Evolutionary conservation across 2,329 filamentous ascomycete species (phyloP), one percentile per base, ranked within the genome.

Genomic region (Mollisiaceae sp.): DNA sequence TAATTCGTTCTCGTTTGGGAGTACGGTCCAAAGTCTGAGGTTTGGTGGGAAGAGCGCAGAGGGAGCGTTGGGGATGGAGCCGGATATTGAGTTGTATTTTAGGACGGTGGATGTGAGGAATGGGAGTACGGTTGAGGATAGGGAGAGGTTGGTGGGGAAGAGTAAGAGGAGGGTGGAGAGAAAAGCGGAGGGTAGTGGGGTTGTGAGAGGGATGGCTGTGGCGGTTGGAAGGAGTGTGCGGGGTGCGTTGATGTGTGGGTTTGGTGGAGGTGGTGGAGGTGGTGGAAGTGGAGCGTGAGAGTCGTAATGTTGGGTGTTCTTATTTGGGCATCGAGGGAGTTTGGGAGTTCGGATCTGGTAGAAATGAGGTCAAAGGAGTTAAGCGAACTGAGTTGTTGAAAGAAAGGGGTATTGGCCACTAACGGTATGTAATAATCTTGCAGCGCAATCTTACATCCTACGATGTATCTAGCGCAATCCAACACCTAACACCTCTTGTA

Each of bases 101-200:
- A 80, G 88, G 36, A 79, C 84, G 43, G 83, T 89, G 38, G 73
- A 75, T 24, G 84, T 84, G 8, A 75, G 78, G 3, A 88, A 89
- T 74, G 81, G 82, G 60, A 83, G 80, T 1, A 73, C 87, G 18
- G 72, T 81, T 12, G 73, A 74, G 20, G 85, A 88, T 74, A 68
- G 78, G 18, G 79, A 82, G 73, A 78, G 73, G 47, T 65, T 79
- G 50, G 72, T 69, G 36, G 76, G 70, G 38, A 47, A 58, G 55
- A 56, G 52, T 39, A 57, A 59, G 55, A 56, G 52, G 35, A 57
- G 59, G 2, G 32, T 11, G 14, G 39, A 38, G 35, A 38, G 27
- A 4, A 35, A 43, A 24, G 55, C n/a, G 15, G 41, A 9, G 11
- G n/a, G 6, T 6, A 38, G 59, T 38, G 61, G 18, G n/a, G 55